Evolutionary conservation across 2,329 filamentous ascomycete genomes (phyloP), one percentile per base, ranked within the genome.

Genomic region (Lasiodiplodia gonubiensis): DNA sequence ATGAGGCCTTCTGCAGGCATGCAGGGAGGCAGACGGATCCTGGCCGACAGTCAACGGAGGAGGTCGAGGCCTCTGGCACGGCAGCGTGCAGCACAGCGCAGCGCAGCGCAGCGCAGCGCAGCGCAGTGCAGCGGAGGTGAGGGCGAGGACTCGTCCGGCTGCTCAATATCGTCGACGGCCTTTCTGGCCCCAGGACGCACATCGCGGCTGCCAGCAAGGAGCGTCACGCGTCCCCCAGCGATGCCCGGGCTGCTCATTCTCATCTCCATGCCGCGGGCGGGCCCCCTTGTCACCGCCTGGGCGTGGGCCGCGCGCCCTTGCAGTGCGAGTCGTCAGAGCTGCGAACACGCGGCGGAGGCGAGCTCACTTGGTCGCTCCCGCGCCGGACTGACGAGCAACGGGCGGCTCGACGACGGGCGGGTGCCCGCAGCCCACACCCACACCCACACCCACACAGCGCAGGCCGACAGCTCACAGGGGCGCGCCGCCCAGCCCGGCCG

Each of bases 351-450:
- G 57, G 57, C 39, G 57, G 39, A 61, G 57, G 10, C 39, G 42
- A n/a, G 37, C 59, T 63, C 59, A 51, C 18, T 33, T 63, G 12
- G 59, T 63, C 59, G 30, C 25, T 37, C 18, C 59, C 59, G 59
- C 18, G 59, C 42, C 23, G 59, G 46, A 30, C 59, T 39, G 59
- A 37, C 46, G n/a, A 37, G 53, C 39, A 48, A 42, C 39, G 16
- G 39, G n/a, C 54, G 33, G 27, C 18, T 23, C 14, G 33, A 7
- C 51, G 23, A 18, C 25, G 23, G 25, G 25, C 23, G 18, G 51
- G 30, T 33, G 53, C 53, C 21, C 33, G 18, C 33, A 14, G 30
- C 33, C 33, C 52, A 16, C 14, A 42, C 39, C 39, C 39, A 42
- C 39, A 42, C 33, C 33, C 52, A 16, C 14, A 42, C 39, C 39